Conservation (phyloP, 495 filamentous ascomycete species). For the Rhizodiscina lignyota region DNA sequence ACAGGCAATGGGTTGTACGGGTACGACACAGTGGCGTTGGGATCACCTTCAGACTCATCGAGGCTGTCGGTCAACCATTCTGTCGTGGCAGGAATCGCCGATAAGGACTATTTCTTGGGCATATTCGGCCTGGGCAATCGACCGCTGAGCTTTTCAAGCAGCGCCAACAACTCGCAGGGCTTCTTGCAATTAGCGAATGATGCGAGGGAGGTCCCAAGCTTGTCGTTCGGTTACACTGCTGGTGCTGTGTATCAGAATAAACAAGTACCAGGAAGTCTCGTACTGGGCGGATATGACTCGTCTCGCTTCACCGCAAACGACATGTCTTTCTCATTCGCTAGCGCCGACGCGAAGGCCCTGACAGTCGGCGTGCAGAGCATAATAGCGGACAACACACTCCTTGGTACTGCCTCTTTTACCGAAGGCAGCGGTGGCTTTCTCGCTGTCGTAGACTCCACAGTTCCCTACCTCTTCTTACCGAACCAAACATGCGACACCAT, state of each 20-base stretch:
- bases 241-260: constrained; percentile 13
- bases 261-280: constrained; percentile 12
- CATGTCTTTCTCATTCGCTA: constrained; percentile 11
- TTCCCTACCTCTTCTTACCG: constrained; percentile 21
- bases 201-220: constrained; percentile 9
- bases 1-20: constrained; percentile 9
- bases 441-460: constrained; percentile 18
- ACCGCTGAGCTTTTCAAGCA: constrained; percentile 10
- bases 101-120: constrained; percentile 12
- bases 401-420: constrained; percentile 12
- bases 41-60: constrained; percentile 2
- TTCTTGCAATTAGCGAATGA: constrained; percentile 11
- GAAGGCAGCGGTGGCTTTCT: constrained; percentile 5
- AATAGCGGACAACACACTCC: constrained; percentile 9
- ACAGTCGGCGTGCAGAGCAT: constrained; percentile 18
- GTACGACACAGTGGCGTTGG: constrained; percentile 11
- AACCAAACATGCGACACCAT: constrained; percentile 17
- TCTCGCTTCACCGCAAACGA: constrained; percentile 15
- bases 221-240: constrained; percentile 15
- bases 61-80: constrained; percentile 10
- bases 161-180: constrained; percentile 5
- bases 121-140: constrained; percentile 9
- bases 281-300: constrained; percentile 21
- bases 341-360: constrained; percentile 9
- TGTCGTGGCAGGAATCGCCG: constrained; percentile 10